phyloP scores from a whole-genome alignment of 345 rosid species.

The Dimocarpus longan region DNA sequence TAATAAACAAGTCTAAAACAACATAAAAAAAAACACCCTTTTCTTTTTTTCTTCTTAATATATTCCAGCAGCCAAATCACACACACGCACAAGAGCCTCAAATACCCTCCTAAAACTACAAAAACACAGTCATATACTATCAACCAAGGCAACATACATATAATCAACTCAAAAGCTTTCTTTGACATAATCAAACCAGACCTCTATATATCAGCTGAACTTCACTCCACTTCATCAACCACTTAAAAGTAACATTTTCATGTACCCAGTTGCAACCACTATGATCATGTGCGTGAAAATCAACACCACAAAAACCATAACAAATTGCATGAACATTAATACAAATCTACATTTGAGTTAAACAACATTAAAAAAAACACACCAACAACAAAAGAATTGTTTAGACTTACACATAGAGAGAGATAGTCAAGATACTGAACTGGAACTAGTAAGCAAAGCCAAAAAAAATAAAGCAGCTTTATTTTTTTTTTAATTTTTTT shows the following conservation, averaged over 20 bases:
- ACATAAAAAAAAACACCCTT: background rate
- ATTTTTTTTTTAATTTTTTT: background rate
- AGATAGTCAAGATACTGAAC: background rate
- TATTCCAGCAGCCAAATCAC: background rate
- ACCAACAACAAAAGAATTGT: background rate
- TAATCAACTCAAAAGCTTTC: background rate
- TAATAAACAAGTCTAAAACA: background rate
- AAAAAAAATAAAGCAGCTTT: conserved; percentile 4
- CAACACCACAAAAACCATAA: background rate
- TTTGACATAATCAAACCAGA: background rate
- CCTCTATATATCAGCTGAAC: background rate
- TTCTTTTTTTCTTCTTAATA: background rate
- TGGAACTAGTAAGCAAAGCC: conserved; percentile 4
- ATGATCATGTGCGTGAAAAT: background rate
- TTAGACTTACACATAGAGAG: background rate
- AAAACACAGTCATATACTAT: background rate
- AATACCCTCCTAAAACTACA: background rate
- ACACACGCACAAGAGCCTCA: background rate
- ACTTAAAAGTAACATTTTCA: conserved; percentile 3
- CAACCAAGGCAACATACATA: background rate
- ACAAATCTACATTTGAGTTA: conserved; percentile 7
- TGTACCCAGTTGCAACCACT: conserved; percentile 1
- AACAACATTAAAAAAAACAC: background rate
- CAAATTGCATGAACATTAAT: conserved; percentile 7
- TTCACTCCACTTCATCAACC: conserved; percentile 2